Evolutionary conservation across 495 filamentous ascomycete genomes (phyloP).

Genomic region (Penicillium mononematosum): DNA sequence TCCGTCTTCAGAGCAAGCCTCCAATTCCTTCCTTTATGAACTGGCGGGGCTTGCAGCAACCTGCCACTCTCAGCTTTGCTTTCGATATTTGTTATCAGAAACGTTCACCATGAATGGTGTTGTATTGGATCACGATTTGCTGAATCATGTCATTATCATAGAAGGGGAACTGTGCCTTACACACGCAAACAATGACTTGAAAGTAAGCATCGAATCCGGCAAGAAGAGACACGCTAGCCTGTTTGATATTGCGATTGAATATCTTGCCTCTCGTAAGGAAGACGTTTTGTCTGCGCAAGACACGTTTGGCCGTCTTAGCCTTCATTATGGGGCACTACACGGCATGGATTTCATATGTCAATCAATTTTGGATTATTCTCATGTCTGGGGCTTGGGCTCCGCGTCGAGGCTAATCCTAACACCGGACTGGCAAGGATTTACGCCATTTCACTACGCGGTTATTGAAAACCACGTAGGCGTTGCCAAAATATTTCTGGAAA

Average conservation of each 20-base stretch:
- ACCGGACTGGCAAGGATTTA: slow-evolving; percentile 11
- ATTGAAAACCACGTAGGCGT: slow-evolving; percentile 11
- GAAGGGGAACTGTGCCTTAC: neutral
- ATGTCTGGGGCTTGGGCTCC: neutral
- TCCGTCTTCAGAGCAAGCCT: neutral
- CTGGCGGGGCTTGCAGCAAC: slow-evolving; percentile 4
- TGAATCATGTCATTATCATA: slow-evolving; percentile 5
- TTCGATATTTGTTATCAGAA: slow-evolving; percentile 7
- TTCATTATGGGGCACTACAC: slow-evolving; percentile 21
- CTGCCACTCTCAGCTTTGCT: neutral
- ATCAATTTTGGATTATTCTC: slow-evolving; percentile 2
- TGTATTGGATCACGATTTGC: neutral
- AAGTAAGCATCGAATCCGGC: neutral
- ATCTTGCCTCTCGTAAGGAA: neutral
- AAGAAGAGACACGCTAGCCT: neutral
- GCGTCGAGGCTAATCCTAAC: slow-evolving; percentile 2
- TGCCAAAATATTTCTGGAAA: slow-evolving; percentile 4
- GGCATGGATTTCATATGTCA: slow-evolving; percentile 6
- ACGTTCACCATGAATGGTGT: slow-evolving; percentile 1
- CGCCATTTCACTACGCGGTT: slow-evolving; percentile 14
- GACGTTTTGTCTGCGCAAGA: slow-evolving; percentile 10
- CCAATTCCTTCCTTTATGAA: slow-evolving; percentile 1
- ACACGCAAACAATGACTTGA: too few relatives aligned
- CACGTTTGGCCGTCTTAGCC: slow-evolving; percentile 10
- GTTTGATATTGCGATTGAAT: neutral